These are phyloP conservation scores for Cytospora leucostoma DNA, from an alignment of 2,329 filamentous ascomycete genomes.

Conservation along the genomic window DNA sequence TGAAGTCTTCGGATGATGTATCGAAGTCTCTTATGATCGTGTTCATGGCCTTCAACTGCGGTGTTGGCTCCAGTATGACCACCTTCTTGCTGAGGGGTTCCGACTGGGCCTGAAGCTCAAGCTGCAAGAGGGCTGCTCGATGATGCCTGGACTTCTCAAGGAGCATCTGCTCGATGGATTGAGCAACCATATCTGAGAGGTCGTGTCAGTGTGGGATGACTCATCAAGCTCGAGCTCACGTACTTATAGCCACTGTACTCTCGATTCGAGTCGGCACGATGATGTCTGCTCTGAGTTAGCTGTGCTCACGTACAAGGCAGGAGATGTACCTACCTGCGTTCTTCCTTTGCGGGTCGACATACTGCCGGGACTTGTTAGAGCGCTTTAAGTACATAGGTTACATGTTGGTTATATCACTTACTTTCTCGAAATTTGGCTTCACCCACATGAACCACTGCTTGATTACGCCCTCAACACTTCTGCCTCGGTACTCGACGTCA, in stretches of 20 bases:
- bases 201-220: conserved; percentile 3
- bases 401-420: conserved; percentile 31
- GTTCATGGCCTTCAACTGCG: conserved; percentile 84
- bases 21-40: conserved; percentile 83
- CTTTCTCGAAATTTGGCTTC: conserved; percentile 92
- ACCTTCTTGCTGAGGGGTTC: conserved; percentile 75
- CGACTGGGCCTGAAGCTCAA: conserved; percentile 72
- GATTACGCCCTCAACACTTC: conserved; percentile 92
- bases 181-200: conserved; percentile 71
- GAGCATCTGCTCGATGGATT: conserved; percentile 87
- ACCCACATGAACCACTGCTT: conserved; percentile 98
- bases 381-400: no score
- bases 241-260: conserved; percentile 86
- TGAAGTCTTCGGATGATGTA: conserved; percentile 84
- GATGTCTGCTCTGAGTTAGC: conserved; percentile 60
- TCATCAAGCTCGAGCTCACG: conserved; percentile 30
- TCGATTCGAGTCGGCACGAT: conserved; percentile 95
- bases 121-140: conserved; percentile 72
- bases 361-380: conserved; percentile 48
- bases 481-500: conserved; percentile 84
- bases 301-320: neutral
- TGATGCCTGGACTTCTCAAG: conserved; percentile 84
- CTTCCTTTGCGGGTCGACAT: conserved; percentile 86
- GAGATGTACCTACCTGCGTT: conserved; percentile 63
- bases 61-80: conserved; percentile 71